Conservation (phyloP, 1,284 basidiomycete species). For the Dichomitus squalens region DNA sequence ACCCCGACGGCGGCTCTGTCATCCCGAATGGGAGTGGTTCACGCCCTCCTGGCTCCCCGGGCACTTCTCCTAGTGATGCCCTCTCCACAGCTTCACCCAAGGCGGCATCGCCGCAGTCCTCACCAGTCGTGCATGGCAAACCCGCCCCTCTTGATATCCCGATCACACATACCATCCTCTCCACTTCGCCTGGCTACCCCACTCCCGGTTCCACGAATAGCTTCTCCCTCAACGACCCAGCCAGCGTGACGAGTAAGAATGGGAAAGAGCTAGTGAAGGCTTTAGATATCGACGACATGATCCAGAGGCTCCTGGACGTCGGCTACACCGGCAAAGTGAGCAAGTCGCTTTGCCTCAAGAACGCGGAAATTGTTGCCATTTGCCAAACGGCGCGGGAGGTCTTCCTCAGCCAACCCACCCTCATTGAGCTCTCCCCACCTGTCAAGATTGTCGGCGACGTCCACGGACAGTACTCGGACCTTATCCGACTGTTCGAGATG, state of each 20-base stretch:
- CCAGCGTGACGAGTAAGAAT: conserved; percentile 40
- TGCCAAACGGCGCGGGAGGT: conserved; percentile 98
- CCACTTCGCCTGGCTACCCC: conserved; percentile 53
- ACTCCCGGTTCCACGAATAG: conserved; percentile 48
- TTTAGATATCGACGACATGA: conserved; percentile 99
- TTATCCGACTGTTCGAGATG: conserved; percentile 99
- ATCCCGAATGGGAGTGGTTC: conserved; percentile 35
- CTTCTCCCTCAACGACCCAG: conserved; percentile 41
- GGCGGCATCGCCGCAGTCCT: conserved; percentile 31
- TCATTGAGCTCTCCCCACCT: conserved; percentile 96
- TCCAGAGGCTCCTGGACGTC: conserved; percentile 92
- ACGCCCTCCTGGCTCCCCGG: conserved; percentile 44
- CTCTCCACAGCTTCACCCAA: conserved; percentile 30
- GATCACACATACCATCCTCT: conserved; percentile 70
- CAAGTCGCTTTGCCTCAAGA: conserved; percentile 96
- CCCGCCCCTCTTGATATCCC: conserved; percentile 75
- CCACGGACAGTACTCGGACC: conserved; percentile 98
- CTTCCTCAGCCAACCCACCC: conserved; percentile 94
- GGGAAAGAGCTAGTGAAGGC: conserved; percentile 62
- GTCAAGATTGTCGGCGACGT: conserved; percentile 99
- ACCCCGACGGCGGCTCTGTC: conserved; percentile 44
- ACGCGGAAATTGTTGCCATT: conserved; percentile 93
- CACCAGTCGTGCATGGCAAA: conserved; percentile 39
- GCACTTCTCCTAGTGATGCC: conserved; percentile 33
- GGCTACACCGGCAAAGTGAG: conserved; percentile 98